phyloP scores from a whole-genome alignment of 208 protist species.

The Baffinella frigidus region DNA sequence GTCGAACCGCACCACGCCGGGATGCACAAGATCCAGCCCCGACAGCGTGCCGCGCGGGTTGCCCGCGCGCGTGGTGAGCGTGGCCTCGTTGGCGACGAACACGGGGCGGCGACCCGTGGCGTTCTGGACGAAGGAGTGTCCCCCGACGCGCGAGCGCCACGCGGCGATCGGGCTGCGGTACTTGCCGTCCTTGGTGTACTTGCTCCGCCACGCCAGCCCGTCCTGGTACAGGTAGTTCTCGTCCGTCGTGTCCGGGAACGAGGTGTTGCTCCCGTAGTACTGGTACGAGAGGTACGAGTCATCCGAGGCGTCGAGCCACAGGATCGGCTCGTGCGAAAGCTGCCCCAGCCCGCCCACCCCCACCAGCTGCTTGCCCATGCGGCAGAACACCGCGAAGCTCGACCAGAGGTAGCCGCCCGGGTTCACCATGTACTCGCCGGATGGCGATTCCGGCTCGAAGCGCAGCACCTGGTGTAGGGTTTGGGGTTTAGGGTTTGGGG shows the following conservation, averaged over 20 bases:
- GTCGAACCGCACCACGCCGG: conserved; percentile 42
- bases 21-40: background rate
- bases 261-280: background rate
- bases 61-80: background rate
- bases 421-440: conserved; percentile 42
- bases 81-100: conserved; percentile 9
- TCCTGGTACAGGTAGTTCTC: background rate
- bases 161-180: conserved; percentile 4
- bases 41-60: conserved; percentile 1
- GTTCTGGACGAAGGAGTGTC: background rate
- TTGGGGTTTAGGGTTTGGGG: too few species aligned
- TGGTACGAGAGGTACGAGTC: conserved; percentile 28
- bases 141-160: conserved; percentile 4
- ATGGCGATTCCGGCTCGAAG: background rate
- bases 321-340: background rate
- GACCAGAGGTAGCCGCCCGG: background rate
- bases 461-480: too few species aligned
- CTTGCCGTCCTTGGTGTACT: background rate
- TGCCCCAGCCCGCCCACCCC: background rate
- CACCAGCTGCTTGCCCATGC: background rate
- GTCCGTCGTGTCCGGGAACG: background rate
- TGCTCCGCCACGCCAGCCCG: background rate
- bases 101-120: background rate
- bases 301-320: conserved; percentile 59
- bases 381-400: conserved; percentile 35